phyloP scores from a whole-genome alignment of 208 protist genomes.

The Crithidia acanthocephali region DNA sequence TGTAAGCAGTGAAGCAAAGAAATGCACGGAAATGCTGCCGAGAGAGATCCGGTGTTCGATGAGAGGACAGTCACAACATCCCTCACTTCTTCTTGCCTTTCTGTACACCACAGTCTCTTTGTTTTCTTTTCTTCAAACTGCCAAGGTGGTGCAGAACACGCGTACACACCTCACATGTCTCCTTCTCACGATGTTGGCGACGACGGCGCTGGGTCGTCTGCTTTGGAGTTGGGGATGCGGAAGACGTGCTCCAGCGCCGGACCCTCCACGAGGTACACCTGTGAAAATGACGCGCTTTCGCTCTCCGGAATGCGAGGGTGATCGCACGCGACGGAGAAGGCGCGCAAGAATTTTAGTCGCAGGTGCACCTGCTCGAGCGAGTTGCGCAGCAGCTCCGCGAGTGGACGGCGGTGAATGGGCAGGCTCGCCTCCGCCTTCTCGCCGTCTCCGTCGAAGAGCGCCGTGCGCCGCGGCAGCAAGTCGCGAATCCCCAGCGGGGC shows the following conservation, averaged over 20 bases:
- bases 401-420: constrained; percentile 25
- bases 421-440: constrained; percentile 7
- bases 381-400: constrained; percentile 47
- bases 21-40: too few relatives aligned
- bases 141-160: too few relatives aligned
- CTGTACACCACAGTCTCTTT: too few relatives aligned
- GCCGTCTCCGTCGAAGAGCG: constrained; percentile 4
- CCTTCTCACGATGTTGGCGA: neutral
- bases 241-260: constrained; percentile 43
- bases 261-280: constrained; percentile 63
- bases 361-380: constrained; percentile 54
- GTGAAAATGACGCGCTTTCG: constrained; percentile 64
- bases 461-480: constrained; percentile 31
- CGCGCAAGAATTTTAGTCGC: constrained; percentile 56
- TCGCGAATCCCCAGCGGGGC: constrained; percentile 70
- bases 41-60: too few relatives aligned
- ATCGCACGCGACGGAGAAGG: constrained; percentile 73
- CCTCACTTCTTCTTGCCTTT: too few relatives aligned
- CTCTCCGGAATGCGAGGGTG: constrained; percentile 61
- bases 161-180: too few relatives aligned
- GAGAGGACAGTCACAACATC: too few relatives aligned
- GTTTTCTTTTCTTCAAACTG: too few relatives aligned
- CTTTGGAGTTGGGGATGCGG: constrained; percentile 13
- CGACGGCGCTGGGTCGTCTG: constrained; percentile 1
- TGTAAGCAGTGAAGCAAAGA: too few relatives aligned